Percentiles rank a stretch among this genome's conserved stretches.
phyloP scores from a whole-genome alignment of 306 rosid genomes.

The Quercus aquifolioides region DNA sequence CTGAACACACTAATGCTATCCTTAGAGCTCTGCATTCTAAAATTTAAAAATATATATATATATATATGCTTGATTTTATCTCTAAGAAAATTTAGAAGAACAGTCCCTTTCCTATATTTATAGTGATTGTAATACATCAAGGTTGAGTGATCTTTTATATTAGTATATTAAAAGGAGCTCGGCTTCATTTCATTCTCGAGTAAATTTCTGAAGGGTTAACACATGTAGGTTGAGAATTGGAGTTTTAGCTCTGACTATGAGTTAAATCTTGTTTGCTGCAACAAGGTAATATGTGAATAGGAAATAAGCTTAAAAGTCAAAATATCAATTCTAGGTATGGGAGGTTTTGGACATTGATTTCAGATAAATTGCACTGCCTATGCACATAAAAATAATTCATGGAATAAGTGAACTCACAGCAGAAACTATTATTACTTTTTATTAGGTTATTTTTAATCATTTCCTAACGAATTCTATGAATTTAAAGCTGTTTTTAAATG shows the following conservation, averaged over 20 bases:
- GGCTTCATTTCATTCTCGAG: not conserved
- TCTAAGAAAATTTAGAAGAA: not conserved
- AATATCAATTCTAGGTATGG: not conserved
- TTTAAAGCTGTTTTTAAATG: conserved; percentile 23
- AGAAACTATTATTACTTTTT: not conserved
- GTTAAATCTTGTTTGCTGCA: not conserved
- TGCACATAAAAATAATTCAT: not conserved
- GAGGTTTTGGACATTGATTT: not conserved
- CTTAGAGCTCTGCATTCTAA: not conserved
- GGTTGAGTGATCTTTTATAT: not conserved
- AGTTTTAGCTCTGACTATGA: not conserved
- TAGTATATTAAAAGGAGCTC: not conserved
- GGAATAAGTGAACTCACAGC: not conserved
- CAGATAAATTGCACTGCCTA: not conserved
- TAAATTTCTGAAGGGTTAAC: not conserved
- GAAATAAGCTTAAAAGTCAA: not conserved
- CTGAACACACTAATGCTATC: not conserved
- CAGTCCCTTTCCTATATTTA: not conserved
- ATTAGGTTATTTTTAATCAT: not conserved
- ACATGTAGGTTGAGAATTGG: not conserved
- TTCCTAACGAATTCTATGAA: conserved; percentile 6
- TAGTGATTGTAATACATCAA: not conserved
- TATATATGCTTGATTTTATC: not conserved
- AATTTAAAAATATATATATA: not conserved
- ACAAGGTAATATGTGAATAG: not conserved